A percentile compares a stretch with the other conserved stretches of the same genome.
Evolutionary conservation across 805 yeast genomes (phyloP).

Genomic region (Candida jianshihensis): DNA sequence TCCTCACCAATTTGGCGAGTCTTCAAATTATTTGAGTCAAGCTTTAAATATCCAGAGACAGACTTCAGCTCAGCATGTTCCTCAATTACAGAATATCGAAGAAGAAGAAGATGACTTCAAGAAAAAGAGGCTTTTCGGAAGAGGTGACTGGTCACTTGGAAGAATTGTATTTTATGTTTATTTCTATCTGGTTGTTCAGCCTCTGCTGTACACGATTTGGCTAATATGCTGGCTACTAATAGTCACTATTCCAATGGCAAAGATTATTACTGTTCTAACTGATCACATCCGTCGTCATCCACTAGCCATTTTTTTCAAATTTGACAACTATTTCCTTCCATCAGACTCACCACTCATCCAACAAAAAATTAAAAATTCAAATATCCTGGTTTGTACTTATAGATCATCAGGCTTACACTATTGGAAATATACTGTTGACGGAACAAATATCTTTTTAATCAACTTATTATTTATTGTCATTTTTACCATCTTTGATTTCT

Average conservation of each 20-base stretch:
- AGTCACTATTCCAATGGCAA: constrained; percentile 91
- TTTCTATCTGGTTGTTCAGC: constrained; percentile 66
- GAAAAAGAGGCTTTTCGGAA: constrained; percentile 67
- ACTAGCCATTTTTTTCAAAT: constrained; percentile 70
- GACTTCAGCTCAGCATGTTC: constrained; percentile 9
- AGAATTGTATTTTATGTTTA: constrained; percentile 67
- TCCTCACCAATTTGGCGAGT: not conserved
- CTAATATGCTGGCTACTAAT: constrained; percentile 73
- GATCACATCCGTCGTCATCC: constrained; percentile 87
- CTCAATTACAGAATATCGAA: not conserved
- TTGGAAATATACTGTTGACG: constrained; percentile 93
- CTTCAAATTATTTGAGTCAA: not conserved
- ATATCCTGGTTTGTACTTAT: constrained; percentile 80
- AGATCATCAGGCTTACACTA: constrained; percentile 89
- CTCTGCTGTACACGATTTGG: constrained; percentile 50
- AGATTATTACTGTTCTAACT: constrained; percentile 58
- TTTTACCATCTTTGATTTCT: constrained; percentile 78
- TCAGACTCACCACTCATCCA: constrained; percentile 7
- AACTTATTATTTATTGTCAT: constrained; percentile 74
- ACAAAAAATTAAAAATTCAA: constrained; percentile 29
- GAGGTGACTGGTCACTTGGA: constrained; percentile 88
- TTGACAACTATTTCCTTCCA: constrained; percentile 31
- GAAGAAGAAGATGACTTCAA: constrained; percentile 19
- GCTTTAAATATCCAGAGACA: not conserved
- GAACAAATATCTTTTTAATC: constrained; percentile 88